phyloP scores from a whole-genome alignment of 345 rosid genomes.

The Arabidopsis arenosa region DNA sequence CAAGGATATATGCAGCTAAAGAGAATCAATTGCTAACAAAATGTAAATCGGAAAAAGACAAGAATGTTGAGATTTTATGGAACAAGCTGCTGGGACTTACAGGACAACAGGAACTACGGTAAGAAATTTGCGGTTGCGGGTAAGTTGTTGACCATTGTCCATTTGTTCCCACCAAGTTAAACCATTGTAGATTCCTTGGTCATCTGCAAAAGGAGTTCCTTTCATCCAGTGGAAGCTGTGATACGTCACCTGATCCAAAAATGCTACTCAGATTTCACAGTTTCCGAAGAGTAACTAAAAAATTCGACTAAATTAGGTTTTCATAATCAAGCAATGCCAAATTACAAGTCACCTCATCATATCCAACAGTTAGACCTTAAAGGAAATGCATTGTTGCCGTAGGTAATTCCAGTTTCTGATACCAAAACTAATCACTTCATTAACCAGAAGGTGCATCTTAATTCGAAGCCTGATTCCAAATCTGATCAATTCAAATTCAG shows the following conservation, averaged over 20 bases:
- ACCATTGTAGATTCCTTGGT: constrained; percentile 94
- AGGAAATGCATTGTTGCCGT: background rate
- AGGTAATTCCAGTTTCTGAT: background rate
- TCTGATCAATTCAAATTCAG: background rate
- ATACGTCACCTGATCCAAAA: constrained; percentile 71
- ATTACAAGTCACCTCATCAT: background rate
- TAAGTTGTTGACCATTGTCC: constrained; percentile 93
- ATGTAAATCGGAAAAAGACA: background rate
- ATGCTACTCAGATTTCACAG: constrained; percentile 7
- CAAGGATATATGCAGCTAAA: constrained; percentile 3
- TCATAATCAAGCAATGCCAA: background rate
- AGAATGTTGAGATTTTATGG: background rate
- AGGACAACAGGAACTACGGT: constrained; percentile 93
- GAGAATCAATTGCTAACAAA: background rate
- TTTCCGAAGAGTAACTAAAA: background rate
- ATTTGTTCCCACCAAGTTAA: constrained; percentile 99
- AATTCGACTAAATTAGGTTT: background rate
- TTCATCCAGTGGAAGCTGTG: constrained; percentile 99
- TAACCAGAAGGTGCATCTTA: background rate
- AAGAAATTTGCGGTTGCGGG: constrained; percentile 89
- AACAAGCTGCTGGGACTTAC: constrained; percentile 54
- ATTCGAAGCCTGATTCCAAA: background rate
- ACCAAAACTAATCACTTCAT: constrained; percentile 14
- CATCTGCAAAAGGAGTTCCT: constrained; percentile 97
- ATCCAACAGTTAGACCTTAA: constrained; percentile 4